Percentiles rank a stretch among this genome's conserved stretches.
phyloP scores from a whole-genome alignment of 2,329 filamentous ascomycete species.

The Leptoxyphium fumago region DNA sequence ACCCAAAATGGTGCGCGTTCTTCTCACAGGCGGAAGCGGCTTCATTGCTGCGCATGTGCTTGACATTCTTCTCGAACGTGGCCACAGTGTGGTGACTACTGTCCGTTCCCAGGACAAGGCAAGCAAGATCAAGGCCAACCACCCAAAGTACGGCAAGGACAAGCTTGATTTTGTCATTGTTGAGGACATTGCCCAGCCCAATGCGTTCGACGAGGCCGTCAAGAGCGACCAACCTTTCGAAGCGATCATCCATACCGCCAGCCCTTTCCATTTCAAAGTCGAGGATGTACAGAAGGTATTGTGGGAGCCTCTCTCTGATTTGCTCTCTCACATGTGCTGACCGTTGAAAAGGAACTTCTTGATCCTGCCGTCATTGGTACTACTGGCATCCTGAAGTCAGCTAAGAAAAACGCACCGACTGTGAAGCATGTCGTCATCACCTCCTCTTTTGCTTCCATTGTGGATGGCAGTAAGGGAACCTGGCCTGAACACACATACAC shows the following conservation, averaged over 20 bases:
- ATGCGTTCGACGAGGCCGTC: slow-evolving; percentile 50
- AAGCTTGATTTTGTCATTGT: slow-evolving; percentile 53
- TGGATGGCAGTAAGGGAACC: slow-evolving; percentile 40
- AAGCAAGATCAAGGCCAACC: slow-evolving; percentile 41
- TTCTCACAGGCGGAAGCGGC: slow-evolving; percentile 39
- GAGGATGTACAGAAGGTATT: slow-evolving; percentile 49
- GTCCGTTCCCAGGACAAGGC: slow-evolving; percentile 48
- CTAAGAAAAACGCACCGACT: slow-evolving; percentile 44
- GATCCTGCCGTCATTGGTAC: slow-evolving; percentile 51
- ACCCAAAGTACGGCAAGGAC: slow-evolving; percentile 36
- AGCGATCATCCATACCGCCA: slow-evolving; percentile 59
- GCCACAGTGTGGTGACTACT: slow-evolving; percentile 47
- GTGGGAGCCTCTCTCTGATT: background rate
- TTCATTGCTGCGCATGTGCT: slow-evolving; percentile 54
- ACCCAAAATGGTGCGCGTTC: slow-evolving; percentile 16
- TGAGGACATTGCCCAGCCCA: slow-evolving; percentile 53
- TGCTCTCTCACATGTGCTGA: background rate
- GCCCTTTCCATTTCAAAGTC: slow-evolving; percentile 60
- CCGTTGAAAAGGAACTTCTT: slow-evolving; percentile 28
- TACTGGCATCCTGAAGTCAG: slow-evolving; percentile 45
- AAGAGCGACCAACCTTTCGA: slow-evolving; percentile 52
- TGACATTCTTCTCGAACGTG: slow-evolving; percentile 39
- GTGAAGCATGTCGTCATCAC: slow-evolving; percentile 64
- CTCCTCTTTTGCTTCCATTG: slow-evolving; percentile 53
- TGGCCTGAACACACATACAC: slow-evolving; percentile 36